Evolutionary conservation across 495 filamentous ascomycete genomes (phyloP).

Genomic region (Aspergillus wentii): DNA sequence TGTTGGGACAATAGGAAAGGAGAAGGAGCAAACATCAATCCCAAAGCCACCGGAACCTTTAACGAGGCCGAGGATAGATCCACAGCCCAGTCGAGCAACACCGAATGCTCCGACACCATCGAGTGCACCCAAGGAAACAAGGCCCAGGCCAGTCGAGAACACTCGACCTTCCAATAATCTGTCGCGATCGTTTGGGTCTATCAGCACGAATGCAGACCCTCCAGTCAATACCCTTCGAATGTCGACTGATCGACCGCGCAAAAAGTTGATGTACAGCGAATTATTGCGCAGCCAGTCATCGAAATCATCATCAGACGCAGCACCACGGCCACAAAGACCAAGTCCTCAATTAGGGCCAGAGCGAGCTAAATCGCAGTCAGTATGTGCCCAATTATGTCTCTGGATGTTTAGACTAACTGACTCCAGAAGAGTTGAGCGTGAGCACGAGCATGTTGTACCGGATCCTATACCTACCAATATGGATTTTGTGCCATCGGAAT

Average conservation of each 20-base stretch:
- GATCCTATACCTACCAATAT: conserved; percentile 7
- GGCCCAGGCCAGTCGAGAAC: too few species aligned
- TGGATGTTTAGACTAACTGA: conserved; percentile 12
- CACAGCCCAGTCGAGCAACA: too few species aligned
- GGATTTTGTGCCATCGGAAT: conserved; percentile 24
- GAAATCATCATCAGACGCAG: conserved; percentile 8
- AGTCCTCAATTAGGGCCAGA: not conserved
- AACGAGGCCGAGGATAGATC: too few species aligned
- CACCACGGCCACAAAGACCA: conserved; percentile 6
- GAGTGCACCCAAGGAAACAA: too few species aligned
- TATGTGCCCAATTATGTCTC: conserved; percentile 15
- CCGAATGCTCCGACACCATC: too few species aligned
- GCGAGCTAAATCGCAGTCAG: conserved; percentile 23
- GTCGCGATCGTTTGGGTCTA: too few species aligned
- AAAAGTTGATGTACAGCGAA: conserved; percentile 46
- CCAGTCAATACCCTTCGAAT: conserved; percentile 25
- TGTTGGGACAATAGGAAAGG: too few species aligned
- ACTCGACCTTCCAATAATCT: too few species aligned
- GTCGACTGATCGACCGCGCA: conserved; percentile 30
- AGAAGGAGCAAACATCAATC: too few species aligned
- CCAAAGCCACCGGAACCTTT: too few species aligned
- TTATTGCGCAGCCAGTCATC: conserved; percentile 24
- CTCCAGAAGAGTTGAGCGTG: too few species aligned
- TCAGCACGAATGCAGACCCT: too few species aligned
- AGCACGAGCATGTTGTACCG: not conserved